Percentiles rank a stretch among this genome's conserved stretches.
Evolutionary conservation across 108 stramenopile species (phyloP).

Genomic region (Nitzschia putrida): DNA sequence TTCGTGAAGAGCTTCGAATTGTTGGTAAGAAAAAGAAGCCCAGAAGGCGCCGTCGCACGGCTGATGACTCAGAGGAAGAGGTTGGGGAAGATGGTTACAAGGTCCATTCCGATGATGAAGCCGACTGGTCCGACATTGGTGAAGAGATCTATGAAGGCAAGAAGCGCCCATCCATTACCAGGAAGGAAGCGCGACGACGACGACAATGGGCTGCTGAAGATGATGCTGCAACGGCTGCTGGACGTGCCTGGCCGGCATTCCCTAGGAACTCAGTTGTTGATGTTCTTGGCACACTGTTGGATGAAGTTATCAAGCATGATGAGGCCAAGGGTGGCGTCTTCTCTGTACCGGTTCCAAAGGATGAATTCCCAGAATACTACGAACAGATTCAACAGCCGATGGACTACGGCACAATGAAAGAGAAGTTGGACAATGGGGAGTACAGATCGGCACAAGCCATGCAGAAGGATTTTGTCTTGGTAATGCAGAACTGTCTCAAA

Average conservation of each 20-base stretch:
- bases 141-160: conserved; percentile 58
- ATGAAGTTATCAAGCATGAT: conserved; percentile 76
- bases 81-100: conserved; percentile 73
- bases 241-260: conserved; percentile 82
- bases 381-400: conserved; percentile 79
- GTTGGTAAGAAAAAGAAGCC: conserved; percentile 70
- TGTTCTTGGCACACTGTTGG: conserved; percentile 69
- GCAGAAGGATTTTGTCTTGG: conserved; percentile 85
- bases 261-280: conserved; percentile 63
- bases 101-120: conserved; percentile 79
- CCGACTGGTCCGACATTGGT: conserved; percentile 80
- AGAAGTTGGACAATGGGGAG: conserved; percentile 78
- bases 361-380: conserved; percentile 89
- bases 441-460: conserved; percentile 85
- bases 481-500: conserved; percentile 81
- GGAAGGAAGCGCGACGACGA: conserved; percentile 76
- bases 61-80: conserved; percentile 36
- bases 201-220: conserved; percentile 80
- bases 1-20: conserved; percentile 76
- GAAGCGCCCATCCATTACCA: conserved; percentile 59
- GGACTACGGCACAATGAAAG: conserved; percentile 86
- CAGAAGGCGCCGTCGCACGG: conserved; percentile 30
- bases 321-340: conserved; percentile 70
- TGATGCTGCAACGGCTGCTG: conserved; percentile 74
- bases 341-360: conserved; percentile 75